A percentile compares a stretch with the other conserved stretches of the same genome.
phyloP scores from a whole-genome alignment of 2,329 filamentous ascomycete genomes.

The Pleomassaria siparia region DNA sequence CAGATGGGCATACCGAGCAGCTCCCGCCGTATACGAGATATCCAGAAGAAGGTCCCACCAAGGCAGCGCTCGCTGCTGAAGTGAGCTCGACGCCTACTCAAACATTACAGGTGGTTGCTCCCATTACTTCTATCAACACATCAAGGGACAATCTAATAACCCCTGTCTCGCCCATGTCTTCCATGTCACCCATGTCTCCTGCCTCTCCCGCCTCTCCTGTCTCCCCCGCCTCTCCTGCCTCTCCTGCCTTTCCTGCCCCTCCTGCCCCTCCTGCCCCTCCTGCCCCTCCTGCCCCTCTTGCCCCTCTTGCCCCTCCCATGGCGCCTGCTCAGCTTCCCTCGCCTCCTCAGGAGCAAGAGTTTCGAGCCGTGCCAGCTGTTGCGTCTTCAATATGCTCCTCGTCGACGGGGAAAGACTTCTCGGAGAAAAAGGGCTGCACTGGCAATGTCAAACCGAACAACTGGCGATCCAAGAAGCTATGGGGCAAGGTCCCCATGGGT shows the following conservation, averaged over 20 bases:
- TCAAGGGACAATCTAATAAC: slow-evolving; percentile 26
- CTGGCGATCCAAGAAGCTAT: slow-evolving; percentile 49
- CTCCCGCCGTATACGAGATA: slow-evolving; percentile 90
- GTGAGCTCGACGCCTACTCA: slow-evolving; percentile 35
- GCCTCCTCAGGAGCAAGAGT: not conserved
- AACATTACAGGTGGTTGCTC: not conserved
- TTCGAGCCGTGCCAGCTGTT: not conserved
- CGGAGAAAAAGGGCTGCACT: slow-evolving; percentile 32
- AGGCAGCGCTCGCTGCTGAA: slow-evolving; percentile 51
- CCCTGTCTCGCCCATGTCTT: slow-evolving; percentile 11
- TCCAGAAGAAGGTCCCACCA: slow-evolving; percentile 69
- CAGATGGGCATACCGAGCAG: slow-evolving; percentile 86
- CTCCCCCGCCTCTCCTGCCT: not conserved
- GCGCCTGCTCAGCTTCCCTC: not conserved
- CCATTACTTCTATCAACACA: slow-evolving; percentile 18
- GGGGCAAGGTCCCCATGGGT: slow-evolving; percentile 55
- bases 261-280: not conserved
- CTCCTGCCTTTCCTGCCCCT: not conserved
- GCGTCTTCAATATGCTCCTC: slow-evolving; percentile 10
- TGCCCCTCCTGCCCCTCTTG: no score
- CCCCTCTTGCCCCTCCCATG: no score
- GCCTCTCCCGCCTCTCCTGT: slow-evolving; percentile 11
- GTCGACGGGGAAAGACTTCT: slow-evolving; percentile 20
- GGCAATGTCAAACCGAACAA: slow-evolving; percentile 25
- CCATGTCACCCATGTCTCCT: slow-evolving; percentile 23